Base-by-base conservation (phyloP, 2,329 filamentous ascomycete species). In the Grosmannia serpens region DNA sequence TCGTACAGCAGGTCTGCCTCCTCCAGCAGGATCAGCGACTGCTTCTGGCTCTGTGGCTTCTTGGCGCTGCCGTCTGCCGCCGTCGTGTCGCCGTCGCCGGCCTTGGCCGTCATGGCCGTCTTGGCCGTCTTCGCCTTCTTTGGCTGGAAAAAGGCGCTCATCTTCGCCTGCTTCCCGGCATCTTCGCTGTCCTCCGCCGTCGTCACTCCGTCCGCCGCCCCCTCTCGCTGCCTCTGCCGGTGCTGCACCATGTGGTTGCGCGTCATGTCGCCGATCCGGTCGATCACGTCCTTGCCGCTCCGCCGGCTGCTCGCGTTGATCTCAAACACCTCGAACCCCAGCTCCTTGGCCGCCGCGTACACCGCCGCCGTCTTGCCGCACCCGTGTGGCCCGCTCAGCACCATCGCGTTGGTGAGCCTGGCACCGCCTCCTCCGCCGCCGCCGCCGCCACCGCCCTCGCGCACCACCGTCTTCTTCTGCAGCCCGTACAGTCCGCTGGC, bases 201-300 rank as follows among this genome's bases (percentile, higher is more conserved):
- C 56, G 4, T 59, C 59, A 15, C 56, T 58, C 10, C 52, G 26
- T 20, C 59, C 1, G 29, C 47, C 13, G 31, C 53, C 15, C 3
- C 24, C 41, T 22, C 31, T 2, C 22, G 27, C 24, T 33, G 26
- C 20, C 24, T 44, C 27, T 24, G 44, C 22, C 38, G 53, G 54
- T 74, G 76, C 57, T 78, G 77, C 24, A 99, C 92, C 1, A 96
- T 79, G 70, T 99, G 94, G 66, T 99, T 97, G 61, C 86, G 86
- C 4, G 91, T 94, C 92, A 99, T 97, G 71, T 99, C 91, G 47
- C 94, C 95, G 51, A 99, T 89, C 65, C 83, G 89, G 66, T 99
- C 94, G 38, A 95, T 70, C 53, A 99, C 85, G 66, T 99, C 94
- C 69, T 87, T 94, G 35, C 91, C 92, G 67, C 84, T 95, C 62